These are phyloP conservation scores for Aspergillus sergii DNA, from an alignment of 2,329 filamentous ascomycete species.

Conservation along the genomic window DNA sequence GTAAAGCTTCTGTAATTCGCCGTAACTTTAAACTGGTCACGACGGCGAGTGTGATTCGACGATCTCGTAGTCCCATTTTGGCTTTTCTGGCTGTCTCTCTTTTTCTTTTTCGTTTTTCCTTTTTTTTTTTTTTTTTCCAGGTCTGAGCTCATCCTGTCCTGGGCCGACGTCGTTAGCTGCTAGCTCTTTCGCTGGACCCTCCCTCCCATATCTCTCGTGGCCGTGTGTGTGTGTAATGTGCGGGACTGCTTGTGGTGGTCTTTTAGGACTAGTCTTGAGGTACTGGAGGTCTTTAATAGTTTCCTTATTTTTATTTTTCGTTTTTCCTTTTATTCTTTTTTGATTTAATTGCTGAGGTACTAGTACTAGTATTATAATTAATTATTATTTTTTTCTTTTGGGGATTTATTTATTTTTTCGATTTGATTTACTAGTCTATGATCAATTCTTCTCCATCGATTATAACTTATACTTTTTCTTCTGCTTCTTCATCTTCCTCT, in stretches of 20 bases:
- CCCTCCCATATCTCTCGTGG: conserved; percentile 19
- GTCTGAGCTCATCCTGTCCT: conserved; percentile 25
- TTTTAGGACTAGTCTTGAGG: conserved; percentile 18
- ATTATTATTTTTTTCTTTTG: background rate
- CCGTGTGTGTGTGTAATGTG: conserved; percentile 13
- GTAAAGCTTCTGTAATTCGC: conserved; percentile 35
- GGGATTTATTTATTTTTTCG: background rate
- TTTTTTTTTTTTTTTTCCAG: conserved; percentile 16
- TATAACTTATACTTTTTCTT: conserved; percentile 7
- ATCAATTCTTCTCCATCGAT: background rate
- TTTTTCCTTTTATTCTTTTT: conserved; percentile 15
- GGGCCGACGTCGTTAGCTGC: conserved; percentile 17
- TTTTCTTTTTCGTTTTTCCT: conserved; percentile 9
- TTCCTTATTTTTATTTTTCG: conserved; percentile 11
- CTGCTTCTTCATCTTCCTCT: conserved; percentile 9
- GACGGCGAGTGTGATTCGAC: conserved; percentile 22
- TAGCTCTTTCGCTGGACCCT: conserved; percentile 20
- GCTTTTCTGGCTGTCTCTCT: conserved; percentile 17
- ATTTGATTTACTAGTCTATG: conserved; percentile 6
- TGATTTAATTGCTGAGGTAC: conserved; percentile 3
- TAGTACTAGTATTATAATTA: background rate
- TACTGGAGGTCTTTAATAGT: conserved; percentile 10
- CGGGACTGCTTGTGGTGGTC: conserved; percentile 26
- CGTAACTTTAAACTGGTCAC: conserved; percentile 30
- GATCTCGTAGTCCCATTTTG: conserved; percentile 21